These are phyloP conservation scores for Oryza officinalis DNA, from an alignment of 176 grass and related monocot genomes.

Conservation along the genomic window DNA sequence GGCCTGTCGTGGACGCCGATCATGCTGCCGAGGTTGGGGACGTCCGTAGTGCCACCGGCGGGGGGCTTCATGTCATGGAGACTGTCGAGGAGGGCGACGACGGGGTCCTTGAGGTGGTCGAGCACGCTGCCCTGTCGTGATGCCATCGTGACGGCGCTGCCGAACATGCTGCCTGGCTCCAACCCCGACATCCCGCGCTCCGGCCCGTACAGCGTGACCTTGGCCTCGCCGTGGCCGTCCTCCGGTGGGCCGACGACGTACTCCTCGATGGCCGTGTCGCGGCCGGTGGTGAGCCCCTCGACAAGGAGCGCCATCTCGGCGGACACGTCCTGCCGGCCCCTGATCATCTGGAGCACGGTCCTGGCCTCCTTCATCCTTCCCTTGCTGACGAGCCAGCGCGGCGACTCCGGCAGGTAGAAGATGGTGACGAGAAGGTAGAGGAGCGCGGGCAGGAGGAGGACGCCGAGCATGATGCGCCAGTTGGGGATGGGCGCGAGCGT, in stretches of 20 bases:
- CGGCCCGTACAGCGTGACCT: conserved; percentile 50
- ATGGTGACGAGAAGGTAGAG: conserved; percentile 55
- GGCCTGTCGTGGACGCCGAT: conserved; percentile 49
- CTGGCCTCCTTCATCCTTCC: conserved; percentile 72
- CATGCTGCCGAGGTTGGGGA: conserved; percentile 77
- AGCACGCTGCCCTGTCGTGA: conserved; percentile 71
- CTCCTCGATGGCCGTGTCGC: conserved; percentile 73
- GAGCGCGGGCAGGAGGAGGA: conserved; percentile 54
- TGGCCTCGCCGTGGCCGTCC: neutral
- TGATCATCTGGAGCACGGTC: conserved; percentile 60
- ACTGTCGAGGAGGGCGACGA: conserved; percentile 65
- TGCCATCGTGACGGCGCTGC: conserved; percentile 41
- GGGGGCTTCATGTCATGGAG: conserved; percentile 57
- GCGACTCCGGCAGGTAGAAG: conserved; percentile 67
- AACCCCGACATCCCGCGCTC: conserved; percentile 60
- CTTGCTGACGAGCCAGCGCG: conserved; percentile 89
- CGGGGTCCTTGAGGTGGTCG: conserved; percentile 69
- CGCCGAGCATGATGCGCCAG: conserved; percentile 83
- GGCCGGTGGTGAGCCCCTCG: conserved; percentile 52
- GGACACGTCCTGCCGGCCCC: conserved; percentile 59
- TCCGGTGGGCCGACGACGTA: conserved; percentile 53
- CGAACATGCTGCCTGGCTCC: conserved; percentile 51
- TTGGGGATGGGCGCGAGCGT: conserved; percentile 57
- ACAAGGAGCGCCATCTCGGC: conserved; percentile 87
- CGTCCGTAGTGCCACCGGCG: neutral